Evolutionary conservation across 164 flowering plant species (phyloP), one percentile per base, ranked within the genome.

Genomic region (Paratinospora sagittata): DNA sequence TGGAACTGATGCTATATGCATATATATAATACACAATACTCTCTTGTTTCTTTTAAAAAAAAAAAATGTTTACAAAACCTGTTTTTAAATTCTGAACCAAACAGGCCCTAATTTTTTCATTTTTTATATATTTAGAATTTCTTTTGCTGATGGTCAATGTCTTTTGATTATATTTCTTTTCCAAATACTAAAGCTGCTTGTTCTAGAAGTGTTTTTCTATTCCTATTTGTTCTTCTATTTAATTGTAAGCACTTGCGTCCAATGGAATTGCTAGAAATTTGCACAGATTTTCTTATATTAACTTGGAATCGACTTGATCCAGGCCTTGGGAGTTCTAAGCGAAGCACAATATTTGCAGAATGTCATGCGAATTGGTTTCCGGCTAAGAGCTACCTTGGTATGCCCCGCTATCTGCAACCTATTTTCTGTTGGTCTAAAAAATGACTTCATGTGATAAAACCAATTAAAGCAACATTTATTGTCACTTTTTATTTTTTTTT

Each of bases 321-420:
- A 96, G 98, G 84, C 81, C n/a, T 63, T 88, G 30, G 98, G 99
- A 26, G 98, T 93, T 72, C 74, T 96, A 69, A 82, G 73, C 69
- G 98, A 96, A 77, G 98, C 96, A 75, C 99, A 95, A 69, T 95
- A 92, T 75, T 95, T 92, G 75, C 99, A 92, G 79, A 91, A 91
- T 82, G 99, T 95, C 73, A 92, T 92, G 92, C 97, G 99, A 70
- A 93, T 87, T 74, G 99, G 99, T 68, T 95, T 70, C 75, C 90
- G 95, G 67, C 83, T 91, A 36, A 82, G 96, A 76, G 74, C 99
- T 74, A 92, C 98, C 66, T 76, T 95, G 96, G 99, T 95, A 88
- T 77, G 66, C 49, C 58, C 36, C 2, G 60, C 43, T 61, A 1
- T 27, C 55, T 39, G 60, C n/a, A 21, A 45, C 19, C 10, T 43